Percentiles rank a stretch among this genome's conserved stretches.
Conservation (phyloP, 2,329 filamentous ascomycete genomes). For the Hymenoscyphus albidus region DNA sequence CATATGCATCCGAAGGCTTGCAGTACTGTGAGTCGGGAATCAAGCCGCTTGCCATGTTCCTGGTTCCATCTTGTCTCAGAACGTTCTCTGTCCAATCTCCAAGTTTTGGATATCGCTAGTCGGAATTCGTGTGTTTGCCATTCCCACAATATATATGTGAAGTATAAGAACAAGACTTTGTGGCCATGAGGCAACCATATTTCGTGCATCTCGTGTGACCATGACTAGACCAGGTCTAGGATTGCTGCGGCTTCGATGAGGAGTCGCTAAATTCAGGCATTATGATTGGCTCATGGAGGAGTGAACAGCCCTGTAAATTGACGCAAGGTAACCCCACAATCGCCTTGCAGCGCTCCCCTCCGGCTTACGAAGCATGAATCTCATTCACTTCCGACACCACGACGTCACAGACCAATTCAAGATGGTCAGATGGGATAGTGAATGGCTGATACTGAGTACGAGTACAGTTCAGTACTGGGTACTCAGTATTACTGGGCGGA, state of each 20-base stretch:
- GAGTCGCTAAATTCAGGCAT: background rate
- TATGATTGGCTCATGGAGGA: background rate
- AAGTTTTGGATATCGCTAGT: background rate
- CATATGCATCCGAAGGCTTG: background rate
- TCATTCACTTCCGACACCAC: background rate
- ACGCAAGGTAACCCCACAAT: too few relatives aligned
- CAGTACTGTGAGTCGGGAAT: background rate
- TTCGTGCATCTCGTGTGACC: background rate
- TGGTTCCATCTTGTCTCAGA: background rate
- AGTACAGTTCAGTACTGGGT: too few relatives aligned
- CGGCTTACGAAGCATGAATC: background rate
- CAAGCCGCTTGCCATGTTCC: background rate
- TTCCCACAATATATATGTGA: background rate
- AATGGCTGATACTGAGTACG: background rate
- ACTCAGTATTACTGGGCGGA: background rate
- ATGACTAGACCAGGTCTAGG: background rate
- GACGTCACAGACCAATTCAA: background rate
- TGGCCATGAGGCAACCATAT: background rate
- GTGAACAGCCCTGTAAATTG: background rate
- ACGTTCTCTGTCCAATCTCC: background rate
- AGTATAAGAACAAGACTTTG: background rate
- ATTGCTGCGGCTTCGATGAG: background rate
- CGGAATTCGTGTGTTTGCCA: background rate
- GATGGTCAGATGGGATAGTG: background rate
- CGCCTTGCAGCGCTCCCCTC: too few relatives aligned